Evolutionary conservation across 495 filamentous ascomycete genomes (phyloP).

Genomic region (Hypomontagnella submonticulosa): DNA sequence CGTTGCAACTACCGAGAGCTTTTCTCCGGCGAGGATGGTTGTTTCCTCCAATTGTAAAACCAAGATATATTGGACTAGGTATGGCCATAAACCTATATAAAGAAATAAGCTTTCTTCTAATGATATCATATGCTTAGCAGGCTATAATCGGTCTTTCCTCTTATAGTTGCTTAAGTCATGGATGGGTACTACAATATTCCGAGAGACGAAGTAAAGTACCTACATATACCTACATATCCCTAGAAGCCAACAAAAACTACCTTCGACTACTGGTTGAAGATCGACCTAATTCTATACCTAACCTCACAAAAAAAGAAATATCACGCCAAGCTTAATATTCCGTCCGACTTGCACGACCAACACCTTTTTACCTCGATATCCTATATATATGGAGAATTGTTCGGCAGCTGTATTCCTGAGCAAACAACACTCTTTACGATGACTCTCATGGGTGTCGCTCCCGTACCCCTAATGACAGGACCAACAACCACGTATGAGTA

Average conservation of each 20-base stretch:
- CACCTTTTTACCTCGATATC: constrained; percentile 1
- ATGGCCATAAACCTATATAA: constrained; percentile 9
- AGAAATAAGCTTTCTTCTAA: neutral
- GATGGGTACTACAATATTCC: neutral
- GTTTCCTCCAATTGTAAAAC: constrained; percentile 17
- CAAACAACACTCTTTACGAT: neutral
- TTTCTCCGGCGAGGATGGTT: neutral
- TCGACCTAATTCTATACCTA: neutral
- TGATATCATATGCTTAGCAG: neutral
- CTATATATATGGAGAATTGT: constrained; percentile 14
- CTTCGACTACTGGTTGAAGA: neutral
- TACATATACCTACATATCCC: too few relatives aligned
- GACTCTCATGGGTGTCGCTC: too few relatives aligned
- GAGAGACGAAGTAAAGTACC: neutral
- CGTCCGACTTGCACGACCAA: neutral
- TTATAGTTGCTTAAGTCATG: neutral
- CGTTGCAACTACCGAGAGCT: neutral
- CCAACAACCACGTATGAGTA: neutral
- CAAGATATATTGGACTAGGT: constrained; percentile 10
- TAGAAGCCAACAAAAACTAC: neutral
- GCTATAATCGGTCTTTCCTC: constrained; percentile 12
- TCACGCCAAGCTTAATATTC: neutral
- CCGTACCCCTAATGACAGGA: too few relatives aligned
- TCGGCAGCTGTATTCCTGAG: neutral
- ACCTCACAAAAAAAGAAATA: neutral